Conservation (phyloP, 768 basidiomycete genomes). For the Kwoniella sp. region DNA sequence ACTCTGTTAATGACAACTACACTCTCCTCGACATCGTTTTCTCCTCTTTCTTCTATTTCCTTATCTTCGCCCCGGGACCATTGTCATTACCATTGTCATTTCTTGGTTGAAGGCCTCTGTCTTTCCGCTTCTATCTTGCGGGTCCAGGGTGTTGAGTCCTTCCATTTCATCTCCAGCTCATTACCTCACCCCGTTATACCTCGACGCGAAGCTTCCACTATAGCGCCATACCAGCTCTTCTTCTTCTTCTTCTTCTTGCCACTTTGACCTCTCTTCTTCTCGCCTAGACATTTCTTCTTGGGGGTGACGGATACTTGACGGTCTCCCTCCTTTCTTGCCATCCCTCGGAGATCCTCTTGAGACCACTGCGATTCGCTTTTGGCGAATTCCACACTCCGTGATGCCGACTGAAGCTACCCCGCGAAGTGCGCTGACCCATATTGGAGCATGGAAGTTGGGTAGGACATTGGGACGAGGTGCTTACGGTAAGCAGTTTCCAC, state of each 20-base stretch:
- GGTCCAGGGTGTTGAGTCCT: too few relatives aligned
- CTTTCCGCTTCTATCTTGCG: too few relatives aligned
- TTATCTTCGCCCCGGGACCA: too few relatives aligned
- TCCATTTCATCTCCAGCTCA: too few relatives aligned
- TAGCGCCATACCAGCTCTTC: too few relatives aligned
- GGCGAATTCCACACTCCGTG: background rate
- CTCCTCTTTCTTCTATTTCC: too few relatives aligned
- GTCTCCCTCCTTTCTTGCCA: slow-evolving; percentile 1
- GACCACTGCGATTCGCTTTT: slow-evolving; percentile 3
- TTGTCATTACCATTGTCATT: too few relatives aligned
- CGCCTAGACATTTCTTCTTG: background rate
- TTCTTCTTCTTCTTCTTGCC: slow-evolving; percentile 4
- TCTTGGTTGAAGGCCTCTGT: too few relatives aligned
- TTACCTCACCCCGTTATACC: too few relatives aligned
- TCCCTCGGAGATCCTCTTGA: background rate
- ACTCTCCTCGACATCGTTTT: too few relatives aligned
- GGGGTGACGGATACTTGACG: background rate
- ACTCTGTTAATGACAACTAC: too few relatives aligned
- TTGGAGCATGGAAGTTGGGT: slow-evolving; percentile 51
- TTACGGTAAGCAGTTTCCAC: slow-evolving; percentile 43
- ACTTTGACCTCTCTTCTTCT: background rate
- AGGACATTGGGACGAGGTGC: slow-evolving; percentile 50
- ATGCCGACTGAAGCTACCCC: slow-evolving; percentile 39
- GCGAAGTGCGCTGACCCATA: slow-evolving; percentile 39
- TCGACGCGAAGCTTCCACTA: too few relatives aligned